A percentile compares a stretch with the other conserved stretches of the same genome.
Evolutionary conservation across 768 basidiomycete genomes (phyloP).

Genomic region (Chalciporus chontae): DNA sequence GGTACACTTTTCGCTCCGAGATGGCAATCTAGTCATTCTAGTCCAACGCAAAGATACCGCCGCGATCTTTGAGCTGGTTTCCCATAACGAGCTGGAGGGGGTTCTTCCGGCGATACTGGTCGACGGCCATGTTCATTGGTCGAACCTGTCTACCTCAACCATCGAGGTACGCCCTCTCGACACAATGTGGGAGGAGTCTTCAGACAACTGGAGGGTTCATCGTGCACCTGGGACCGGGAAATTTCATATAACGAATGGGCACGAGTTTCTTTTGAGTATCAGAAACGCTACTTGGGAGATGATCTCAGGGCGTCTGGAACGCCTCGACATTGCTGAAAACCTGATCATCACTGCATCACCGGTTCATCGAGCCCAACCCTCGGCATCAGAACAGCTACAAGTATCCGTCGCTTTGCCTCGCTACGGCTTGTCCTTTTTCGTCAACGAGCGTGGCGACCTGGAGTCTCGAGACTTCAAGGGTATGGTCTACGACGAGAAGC

Average conservation of each 20-base stretch:
- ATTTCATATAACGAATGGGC: neutral
- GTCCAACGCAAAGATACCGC: conserved; percentile 1
- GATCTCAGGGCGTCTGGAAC: conserved; percentile 9
- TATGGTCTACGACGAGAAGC: conserved; percentile 36
- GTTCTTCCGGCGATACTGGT: conserved; percentile 21
- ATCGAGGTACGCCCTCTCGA: conserved; percentile 21
- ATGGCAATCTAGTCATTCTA: conserved; percentile 7
- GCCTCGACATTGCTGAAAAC: conserved; percentile 10
- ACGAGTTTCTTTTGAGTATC: conserved; percentile 14
- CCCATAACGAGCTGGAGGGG: conserved; percentile 2
- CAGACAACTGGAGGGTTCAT: conserved; percentile 15
- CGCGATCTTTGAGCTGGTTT: conserved; percentile 13
- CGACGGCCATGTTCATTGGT: conserved; percentile 18
- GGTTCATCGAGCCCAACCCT: neutral
- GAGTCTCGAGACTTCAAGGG: conserved; percentile 36
- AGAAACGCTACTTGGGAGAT: conserved; percentile 18
- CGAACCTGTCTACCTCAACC: conserved; percentile 7
- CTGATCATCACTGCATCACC: conserved; percentile 12
- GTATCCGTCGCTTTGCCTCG: conserved; percentile 32
- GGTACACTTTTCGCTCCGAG: conserved; percentile 12
- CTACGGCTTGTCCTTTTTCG: conserved; percentile 35
- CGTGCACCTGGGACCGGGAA: neutral
- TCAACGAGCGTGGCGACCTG: conserved; percentile 24
- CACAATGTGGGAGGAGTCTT: conserved; percentile 11
- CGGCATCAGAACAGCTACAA: neutral